Percentiles rank a stretch among this genome's conserved stretches.
Evolutionary conservation across 1,139 yeast species (phyloP).

Genomic region (Geotrichum aggregatum): DNA sequence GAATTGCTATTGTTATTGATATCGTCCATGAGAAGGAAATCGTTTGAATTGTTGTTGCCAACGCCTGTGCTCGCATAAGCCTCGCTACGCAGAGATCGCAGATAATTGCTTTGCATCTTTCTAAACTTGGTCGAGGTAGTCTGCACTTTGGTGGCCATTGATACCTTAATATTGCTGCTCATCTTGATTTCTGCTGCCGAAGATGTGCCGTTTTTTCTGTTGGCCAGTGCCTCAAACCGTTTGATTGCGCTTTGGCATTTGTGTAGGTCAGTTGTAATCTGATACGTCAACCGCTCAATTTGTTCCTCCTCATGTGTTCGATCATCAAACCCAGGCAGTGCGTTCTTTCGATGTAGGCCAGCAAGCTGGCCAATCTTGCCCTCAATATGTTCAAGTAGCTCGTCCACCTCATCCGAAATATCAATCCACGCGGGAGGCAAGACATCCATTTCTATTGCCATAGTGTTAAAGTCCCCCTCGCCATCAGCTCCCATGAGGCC

Average conservation of each 20-base stretch:
- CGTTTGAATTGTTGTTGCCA: background rate
- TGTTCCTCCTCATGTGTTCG: constrained; percentile 62
- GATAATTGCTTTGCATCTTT: constrained; percentile 81
- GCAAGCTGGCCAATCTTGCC: constrained; percentile 54
- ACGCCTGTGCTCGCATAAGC: constrained; percentile 27
- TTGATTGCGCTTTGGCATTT: constrained; percentile 72
- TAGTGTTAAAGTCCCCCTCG: constrained; percentile 27
- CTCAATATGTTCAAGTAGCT: constrained; percentile 49
- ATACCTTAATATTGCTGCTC: constrained; percentile 75
- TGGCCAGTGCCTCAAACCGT: constrained; percentile 52
- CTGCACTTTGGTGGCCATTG: constrained; percentile 81
- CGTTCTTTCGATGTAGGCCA: constrained; percentile 69
- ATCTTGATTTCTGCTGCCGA: constrained; percentile 53
- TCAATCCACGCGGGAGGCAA: constrained; percentile 79
- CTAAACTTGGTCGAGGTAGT: constrained; percentile 71
- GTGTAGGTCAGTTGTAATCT: constrained; percentile 70
- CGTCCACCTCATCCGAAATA: constrained; percentile 67
- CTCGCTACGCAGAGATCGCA: constrained; percentile 50
- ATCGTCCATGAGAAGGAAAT: background rate
- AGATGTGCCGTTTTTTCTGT: constrained; percentile 35
- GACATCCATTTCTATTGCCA: constrained; percentile 42
- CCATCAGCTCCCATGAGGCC: constrained; percentile 49
- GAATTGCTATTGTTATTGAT: background rate
- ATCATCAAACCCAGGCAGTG: constrained; percentile 83
- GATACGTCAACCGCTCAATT: constrained; percentile 72